These are phyloP conservation scores for Mortierella sp. DNA, from an alignment of 371 early-diverging fungal genomes.

Conservation along the genomic window DNA sequence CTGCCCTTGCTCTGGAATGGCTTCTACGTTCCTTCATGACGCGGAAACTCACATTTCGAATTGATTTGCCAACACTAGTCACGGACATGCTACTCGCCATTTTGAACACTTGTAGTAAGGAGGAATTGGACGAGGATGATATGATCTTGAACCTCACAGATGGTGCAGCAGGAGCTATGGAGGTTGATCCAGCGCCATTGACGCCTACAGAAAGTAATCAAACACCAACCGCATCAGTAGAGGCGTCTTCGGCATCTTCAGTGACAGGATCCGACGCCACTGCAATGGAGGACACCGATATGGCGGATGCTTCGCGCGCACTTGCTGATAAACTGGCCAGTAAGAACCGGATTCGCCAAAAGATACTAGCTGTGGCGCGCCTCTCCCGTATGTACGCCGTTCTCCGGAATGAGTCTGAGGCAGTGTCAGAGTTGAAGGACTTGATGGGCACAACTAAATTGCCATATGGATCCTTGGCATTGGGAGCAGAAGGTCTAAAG, in stretches of 20 bases:
- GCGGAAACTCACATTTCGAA: not conserved
- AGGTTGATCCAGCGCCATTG: slow-evolving; percentile 12
- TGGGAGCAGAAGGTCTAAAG: slow-evolving; percentile 93
- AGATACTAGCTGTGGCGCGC: slow-evolving; percentile 92
- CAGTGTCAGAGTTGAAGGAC: slow-evolving; percentile 91
- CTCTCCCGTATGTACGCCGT: slow-evolving; percentile 90
- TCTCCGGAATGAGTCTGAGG: slow-evolving; percentile 90
- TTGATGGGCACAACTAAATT: slow-evolving; percentile 83
- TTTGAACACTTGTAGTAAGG: slow-evolving; percentile 89
- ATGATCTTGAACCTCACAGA: slow-evolving; percentile 26
- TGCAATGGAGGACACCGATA: not conserved
- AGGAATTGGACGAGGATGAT: slow-evolving; percentile 70
- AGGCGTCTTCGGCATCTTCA: not conserved
- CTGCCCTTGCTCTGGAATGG: not conserved
- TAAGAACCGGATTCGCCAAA: slow-evolving; percentile 72
- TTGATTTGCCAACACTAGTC: slow-evolving; percentile 59
- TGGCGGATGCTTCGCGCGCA: not conserved
- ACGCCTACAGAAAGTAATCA: slow-evolving; percentile 11
- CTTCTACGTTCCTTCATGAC: no score
- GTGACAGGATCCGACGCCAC: not conserved
- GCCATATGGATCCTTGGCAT: slow-evolving; percentile 86
- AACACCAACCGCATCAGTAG: slow-evolving; percentile 2
- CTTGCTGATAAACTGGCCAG: slow-evolving; percentile 16
- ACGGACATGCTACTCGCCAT: slow-evolving; percentile 95
- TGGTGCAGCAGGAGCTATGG: not conserved